These are phyloP conservation scores for Thelephora ganbajun DNA, from an alignment of 768 basidiomycete genomes.

Conservation along the genomic window DNA sequence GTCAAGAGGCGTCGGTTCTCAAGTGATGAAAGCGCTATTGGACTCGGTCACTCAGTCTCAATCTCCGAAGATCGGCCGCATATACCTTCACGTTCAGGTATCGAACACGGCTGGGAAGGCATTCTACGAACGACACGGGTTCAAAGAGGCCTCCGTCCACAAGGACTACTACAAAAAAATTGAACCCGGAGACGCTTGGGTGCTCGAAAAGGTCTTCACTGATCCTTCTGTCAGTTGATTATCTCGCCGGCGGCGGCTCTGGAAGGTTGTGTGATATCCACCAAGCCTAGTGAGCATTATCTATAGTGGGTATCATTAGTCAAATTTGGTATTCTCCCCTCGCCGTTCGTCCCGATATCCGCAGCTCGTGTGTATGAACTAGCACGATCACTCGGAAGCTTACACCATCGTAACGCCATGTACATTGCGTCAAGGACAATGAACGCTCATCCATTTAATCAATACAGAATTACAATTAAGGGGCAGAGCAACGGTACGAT, in stretches of 20 bases:
- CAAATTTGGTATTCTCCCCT: neutral
- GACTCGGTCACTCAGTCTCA: constrained; percentile 43
- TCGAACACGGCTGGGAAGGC: constrained; percentile 63
- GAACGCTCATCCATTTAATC: too few relatives aligned
- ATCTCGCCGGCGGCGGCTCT: too few relatives aligned
- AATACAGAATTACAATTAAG: too few relatives aligned
- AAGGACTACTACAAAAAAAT: constrained; percentile 87
- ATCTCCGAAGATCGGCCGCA: constrained; percentile 41
- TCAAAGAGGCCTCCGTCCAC: constrained; percentile 49
- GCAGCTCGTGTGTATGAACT: too few relatives aligned
- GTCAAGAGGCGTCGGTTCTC: constrained; percentile 60
- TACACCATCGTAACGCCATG: neutral
- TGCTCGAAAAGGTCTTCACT: constrained; percentile 51
- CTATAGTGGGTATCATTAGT: too few relatives aligned
- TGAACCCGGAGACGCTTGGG: constrained; percentile 72
- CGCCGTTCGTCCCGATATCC: too few relatives aligned
- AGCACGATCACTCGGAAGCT: neutral
- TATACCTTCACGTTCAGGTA: constrained; percentile 83
- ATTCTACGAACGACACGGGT: constrained; percentile 80
- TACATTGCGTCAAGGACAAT: too few relatives aligned
- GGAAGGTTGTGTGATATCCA: too few relatives aligned
- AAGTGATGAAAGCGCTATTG: constrained; percentile 55
- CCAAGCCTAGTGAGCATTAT: too few relatives aligned
- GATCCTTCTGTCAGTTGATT: neutral
- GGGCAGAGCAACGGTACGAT: too few relatives aligned